Evolutionary conservation across 2,329 filamentous ascomycete genomes (phyloP).

Genomic region (Fusarium foetens): DNA sequence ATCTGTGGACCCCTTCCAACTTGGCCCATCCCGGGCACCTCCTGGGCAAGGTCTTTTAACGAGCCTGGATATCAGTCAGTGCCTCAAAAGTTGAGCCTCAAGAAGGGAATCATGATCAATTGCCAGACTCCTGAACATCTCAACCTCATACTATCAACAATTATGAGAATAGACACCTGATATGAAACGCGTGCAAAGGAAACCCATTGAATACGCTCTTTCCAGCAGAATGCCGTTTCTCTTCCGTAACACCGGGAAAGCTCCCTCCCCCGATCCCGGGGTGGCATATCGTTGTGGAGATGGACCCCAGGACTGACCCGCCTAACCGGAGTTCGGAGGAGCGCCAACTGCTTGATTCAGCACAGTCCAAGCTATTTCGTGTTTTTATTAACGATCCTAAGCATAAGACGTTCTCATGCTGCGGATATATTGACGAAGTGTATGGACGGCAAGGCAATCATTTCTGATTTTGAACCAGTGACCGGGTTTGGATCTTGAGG

Average conservation of each 20-base stretch:
- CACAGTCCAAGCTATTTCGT: conserved; percentile 20
- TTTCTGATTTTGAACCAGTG: background rate
- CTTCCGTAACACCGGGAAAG: conserved; percentile 37
- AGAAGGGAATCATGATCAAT: background rate
- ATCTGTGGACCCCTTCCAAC: conserved; percentile 33
- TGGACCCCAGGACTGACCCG: conserved; percentile 34
- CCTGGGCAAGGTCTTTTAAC: conserved; percentile 18
- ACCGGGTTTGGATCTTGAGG: background rate
- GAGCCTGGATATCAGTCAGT: conserved; percentile 12
- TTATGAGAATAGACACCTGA: background rate
- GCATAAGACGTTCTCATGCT: conserved; percentile 3
- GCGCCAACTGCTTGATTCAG: conserved; percentile 29
- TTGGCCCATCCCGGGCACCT: conserved; percentile 23
- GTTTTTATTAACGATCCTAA: conserved; percentile 12
- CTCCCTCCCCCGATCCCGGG: conserved; percentile 38
- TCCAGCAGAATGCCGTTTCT: conserved; percentile 15
- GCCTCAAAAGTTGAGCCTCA: conserved; percentile 18
- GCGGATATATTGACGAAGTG: background rate
- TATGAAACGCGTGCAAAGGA: background rate
- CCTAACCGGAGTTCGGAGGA: conserved; percentile 42
- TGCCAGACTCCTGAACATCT: background rate
- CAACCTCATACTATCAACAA: background rate
- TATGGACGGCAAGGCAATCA: background rate
- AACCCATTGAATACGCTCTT: background rate
- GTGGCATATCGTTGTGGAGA: conserved; percentile 32